Evolutionary conservation across 495 filamentous ascomycete species (phyloP), one percentile per base, ranked within the genome.

Genomic region (Penicillium taxi): DNA sequence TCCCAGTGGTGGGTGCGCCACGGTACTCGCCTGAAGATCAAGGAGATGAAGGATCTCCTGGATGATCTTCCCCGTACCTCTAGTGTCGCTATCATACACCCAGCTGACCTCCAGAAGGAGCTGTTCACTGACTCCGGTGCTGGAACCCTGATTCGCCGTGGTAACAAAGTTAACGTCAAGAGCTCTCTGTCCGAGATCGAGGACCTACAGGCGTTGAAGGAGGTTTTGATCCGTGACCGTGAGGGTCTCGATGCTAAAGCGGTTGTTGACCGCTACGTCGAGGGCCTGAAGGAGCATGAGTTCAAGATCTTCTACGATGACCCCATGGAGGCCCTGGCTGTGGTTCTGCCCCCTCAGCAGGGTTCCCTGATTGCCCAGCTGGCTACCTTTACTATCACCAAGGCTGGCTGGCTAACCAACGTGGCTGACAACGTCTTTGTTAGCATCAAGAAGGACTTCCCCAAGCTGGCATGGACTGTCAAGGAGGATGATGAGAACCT

Each of bases 391-490:
- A 91, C 87, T 36, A 91, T 94, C 48, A 95, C 86, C 34, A 96
- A 94, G 64, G 76, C 87, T 8, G 91, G 87, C 26, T 98, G 93
- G 90, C 61, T 96, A 29, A 89, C 82, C 14, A 96, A 96, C 52
- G 80, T 96, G 19, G 85, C 90, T n/a, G 91, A 98, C 58, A 98
- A 98, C 56, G 84, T 96, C 33, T 95, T 98, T 59, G 80, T 84
- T 32, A 77, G 82, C 36, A 82, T 98, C 53, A 86, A 88, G 69
- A 93, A 90, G 63, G 89, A 96, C 51, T 84, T 86, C 56, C 78
- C 85, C 42, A 88, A 81, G 64, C 75, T 96, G 36, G 80, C 89
- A 22, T 98, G 91, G 90, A 94, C 87, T n/a, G 91, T 96, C 26
- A 88, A 86, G 66, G 82, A 87, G 49, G 85, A 91, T 42, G 91